phyloP scores from a whole-genome alignment of 805 yeast genomes.

The Sugiyamaella chiloensis region DNA sequence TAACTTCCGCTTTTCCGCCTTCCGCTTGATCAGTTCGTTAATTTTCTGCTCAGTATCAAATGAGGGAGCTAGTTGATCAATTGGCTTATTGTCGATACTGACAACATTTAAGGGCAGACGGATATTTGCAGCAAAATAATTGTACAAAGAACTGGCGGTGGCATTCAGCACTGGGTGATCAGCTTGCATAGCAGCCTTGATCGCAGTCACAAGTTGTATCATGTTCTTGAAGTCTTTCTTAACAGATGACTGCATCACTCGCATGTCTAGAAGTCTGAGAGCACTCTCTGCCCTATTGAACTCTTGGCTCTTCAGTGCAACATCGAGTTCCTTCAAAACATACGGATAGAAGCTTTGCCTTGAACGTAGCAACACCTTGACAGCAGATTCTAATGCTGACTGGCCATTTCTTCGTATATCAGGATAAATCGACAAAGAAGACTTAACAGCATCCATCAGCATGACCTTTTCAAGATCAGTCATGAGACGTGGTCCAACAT shows the following conservation, averaged over 20 bases:
- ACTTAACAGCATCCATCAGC: slow-evolving; percentile 58
- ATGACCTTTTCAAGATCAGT: slow-evolving; percentile 60
- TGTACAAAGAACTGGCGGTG: slow-evolving; percentile 52
- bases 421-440: slow-evolving; percentile 67
- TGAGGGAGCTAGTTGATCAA: slow-evolving; percentile 21
- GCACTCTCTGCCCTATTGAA: slow-evolving; percentile 61
- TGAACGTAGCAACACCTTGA: slow-evolving; percentile 67
- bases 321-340: slow-evolving; percentile 48
- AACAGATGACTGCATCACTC: slow-evolving; percentile 55
- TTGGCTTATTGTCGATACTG: slow-evolving; percentile 12
- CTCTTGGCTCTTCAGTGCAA: slow-evolving; percentile 49
- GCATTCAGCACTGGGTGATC: slow-evolving; percentile 55
- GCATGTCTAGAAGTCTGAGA: slow-evolving; percentile 53
- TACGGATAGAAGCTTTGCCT: slow-evolving; percentile 51
- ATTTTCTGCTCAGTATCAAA: slow-evolving; percentile 20
- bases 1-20: slow-evolving; percentile 17
- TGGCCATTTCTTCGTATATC: slow-evolving; percentile 72
- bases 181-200: slow-evolving; percentile 53
- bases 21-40: slow-evolving; percentile 15
- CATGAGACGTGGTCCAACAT: slow-evolving; percentile 69
- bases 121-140: slow-evolving; percentile 39
- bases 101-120: slow-evolving; percentile 44
- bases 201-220: slow-evolving; percentile 43
- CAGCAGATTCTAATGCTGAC: slow-evolving; percentile 58
- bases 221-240: slow-evolving; percentile 56